Percentiles rank a stretch among this genome's conserved stretches.
These are phyloP conservation scores for Trichoderma polysporum DNA, from an alignment of 2,329 filamentous ascomycete species.

Conservation along the genomic window DNA sequence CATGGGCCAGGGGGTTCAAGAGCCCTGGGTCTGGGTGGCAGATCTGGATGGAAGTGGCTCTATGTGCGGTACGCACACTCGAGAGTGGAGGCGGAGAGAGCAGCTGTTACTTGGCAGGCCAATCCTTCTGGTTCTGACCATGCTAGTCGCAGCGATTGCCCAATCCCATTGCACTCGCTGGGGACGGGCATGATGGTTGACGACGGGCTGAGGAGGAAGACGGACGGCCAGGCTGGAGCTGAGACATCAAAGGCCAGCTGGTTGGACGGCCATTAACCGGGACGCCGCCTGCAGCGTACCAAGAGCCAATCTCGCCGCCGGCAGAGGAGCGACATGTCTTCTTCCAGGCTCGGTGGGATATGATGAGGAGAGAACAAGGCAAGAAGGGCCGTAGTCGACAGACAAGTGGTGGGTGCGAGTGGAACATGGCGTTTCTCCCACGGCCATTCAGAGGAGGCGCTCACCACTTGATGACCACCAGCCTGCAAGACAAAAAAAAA, in stretches of 20 bases:
- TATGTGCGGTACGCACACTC: neutral
- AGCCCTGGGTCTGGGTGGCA: conserved; percentile 18
- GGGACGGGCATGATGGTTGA: neutral
- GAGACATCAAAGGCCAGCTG: conserved; percentile 24
- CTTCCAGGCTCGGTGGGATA: neutral
- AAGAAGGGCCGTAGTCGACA: conserved; percentile 8
- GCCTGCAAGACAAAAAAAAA: conserved; percentile 1
- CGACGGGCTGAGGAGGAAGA: conserved; percentile 5
- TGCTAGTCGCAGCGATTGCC: conserved; percentile 8
- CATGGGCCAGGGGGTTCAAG: conserved; percentile 22
- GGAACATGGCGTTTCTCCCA: conserved; percentile 11
- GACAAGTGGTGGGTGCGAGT: conserved; percentile 16
- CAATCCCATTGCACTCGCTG: conserved; percentile 13
- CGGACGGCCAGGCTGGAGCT: conserved; percentile 28
- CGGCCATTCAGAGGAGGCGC: conserved; percentile 6
- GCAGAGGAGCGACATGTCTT: conserved; percentile 12
- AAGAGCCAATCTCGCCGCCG: conserved; percentile 5
- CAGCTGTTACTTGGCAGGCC: neutral
- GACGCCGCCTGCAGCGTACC: conserved; percentile 11
- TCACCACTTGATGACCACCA: neutral
- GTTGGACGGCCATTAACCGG: conserved; percentile 22
- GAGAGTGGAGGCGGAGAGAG: conserved; percentile 1
- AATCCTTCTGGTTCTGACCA: neutral
- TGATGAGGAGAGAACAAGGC: conserved; percentile 3
- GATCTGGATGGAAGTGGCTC: conserved; percentile 4